These are phyloP conservation scores for peach (Prunus persica) DNA, from an alignment of 306 rosid genomes.

Conservation along the genomic window DNA sequence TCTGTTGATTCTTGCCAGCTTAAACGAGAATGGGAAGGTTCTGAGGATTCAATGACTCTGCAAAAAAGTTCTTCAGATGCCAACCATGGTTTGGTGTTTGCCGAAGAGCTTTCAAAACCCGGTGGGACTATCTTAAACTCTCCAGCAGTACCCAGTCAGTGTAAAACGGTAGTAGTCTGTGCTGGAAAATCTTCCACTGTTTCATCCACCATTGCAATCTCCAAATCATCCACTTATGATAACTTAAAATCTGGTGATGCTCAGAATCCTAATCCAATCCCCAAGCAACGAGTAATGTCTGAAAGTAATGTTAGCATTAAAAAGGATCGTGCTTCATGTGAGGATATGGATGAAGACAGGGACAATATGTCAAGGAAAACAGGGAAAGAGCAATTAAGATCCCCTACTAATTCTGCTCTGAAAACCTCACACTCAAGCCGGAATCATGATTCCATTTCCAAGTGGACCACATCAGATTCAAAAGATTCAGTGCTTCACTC, in stretches of 20 bases:
- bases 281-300: constrained; percentile 41
- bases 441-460: constrained; percentile 63
- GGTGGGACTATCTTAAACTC: constrained; percentile 30
- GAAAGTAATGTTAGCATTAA: constrained; percentile 45
- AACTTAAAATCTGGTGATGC: constrained; percentile 50
- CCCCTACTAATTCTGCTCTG: constrained; percentile 38
- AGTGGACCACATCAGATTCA: constrained; percentile 45
- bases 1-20: constrained; percentile 38
- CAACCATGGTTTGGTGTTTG: constrained; percentile 45
- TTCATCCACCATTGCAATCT: constrained; percentile 37
- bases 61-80: constrained; percentile 44
- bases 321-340: constrained; percentile 51
- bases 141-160: constrained; percentile 35
- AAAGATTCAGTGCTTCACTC: constrained; percentile 49
- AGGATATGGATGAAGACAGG: constrained; percentile 52
- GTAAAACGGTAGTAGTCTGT: constrained; percentile 33
- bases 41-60: constrained; percentile 41
- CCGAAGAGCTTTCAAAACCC: constrained; percentile 55
- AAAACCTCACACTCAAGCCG: constrained; percentile 52
- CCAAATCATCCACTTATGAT: constrained; percentile 41
- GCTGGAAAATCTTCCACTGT: constrained; percentile 53
- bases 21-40: constrained; percentile 53
- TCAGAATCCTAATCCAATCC: constrained; percentile 37
- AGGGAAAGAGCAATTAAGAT: constrained; percentile 62
- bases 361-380: constrained; percentile 46